Evolutionary conservation across 2,329 filamentous ascomycete genomes (phyloP), one percentile per base, ranked within the genome.

Genomic region (Curvularia sp.): DNA sequence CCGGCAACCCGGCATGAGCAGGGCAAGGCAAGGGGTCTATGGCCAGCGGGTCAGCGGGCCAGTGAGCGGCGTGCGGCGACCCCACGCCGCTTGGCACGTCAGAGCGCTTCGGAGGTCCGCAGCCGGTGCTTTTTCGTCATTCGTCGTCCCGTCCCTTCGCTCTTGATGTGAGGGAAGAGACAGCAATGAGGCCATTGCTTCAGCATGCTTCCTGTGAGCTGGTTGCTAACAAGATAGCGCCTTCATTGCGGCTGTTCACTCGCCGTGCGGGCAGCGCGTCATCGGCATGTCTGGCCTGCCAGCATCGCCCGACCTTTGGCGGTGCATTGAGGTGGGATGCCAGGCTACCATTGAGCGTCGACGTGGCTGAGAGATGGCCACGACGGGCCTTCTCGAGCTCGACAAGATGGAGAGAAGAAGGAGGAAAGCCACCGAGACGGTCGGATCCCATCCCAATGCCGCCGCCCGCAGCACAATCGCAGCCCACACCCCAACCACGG

Each of bases 151-250:
- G 18, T 52, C 58, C 55, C 54, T 47, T 51, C 49, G 50, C 55
- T 43, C 59, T 66, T 58, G 28, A 73, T 73, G 70, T 71, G 64
- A 71, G 65, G 53, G 47, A 59, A 56, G 51, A 55, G 56, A 42
- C 47, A 71, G 74, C 71, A 60, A 78, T 78, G 76, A 73, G 72
- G 72, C 74, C 74, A 64, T 68, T 78, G 73, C 71, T 78, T 67
- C 75, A 76, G 68, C 67, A 77, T 76, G 76, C 74, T 69, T 75
- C 75, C 57, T 74, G 75, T 63, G 71, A 68, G 48, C 57, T 74
- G 49, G 53, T 59, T 38, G 63, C 66, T 61, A 59, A 65, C 47
- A 50, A 53, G 27, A 28, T 64, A 62, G 59, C 57, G 7, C 46
- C 63, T 13, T 55, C 59, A 19, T 60, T 57, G 30, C 66, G 52